These are phyloP conservation scores for Candida peoriensis DNA, from an alignment of 805 yeast species.

Conservation along the genomic window DNA sequence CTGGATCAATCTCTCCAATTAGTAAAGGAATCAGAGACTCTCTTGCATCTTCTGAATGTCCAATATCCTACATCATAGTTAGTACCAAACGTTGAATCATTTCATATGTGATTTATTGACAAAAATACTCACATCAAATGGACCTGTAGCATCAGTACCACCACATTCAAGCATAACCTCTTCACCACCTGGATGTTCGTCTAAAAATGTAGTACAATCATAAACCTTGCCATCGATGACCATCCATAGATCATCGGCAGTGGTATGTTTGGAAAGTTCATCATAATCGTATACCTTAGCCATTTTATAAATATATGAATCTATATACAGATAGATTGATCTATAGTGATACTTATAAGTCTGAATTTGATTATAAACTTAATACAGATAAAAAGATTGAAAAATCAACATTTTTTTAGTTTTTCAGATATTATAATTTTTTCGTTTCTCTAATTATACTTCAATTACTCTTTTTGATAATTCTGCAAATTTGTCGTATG, in stretches of 20 bases:
- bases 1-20: conserved; percentile 77
- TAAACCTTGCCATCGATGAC: conserved; percentile 80
- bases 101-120: no score
- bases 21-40: conserved; percentile 62
- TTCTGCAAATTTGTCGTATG: no score
- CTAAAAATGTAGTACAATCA: conserved; percentile 59
- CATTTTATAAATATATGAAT: no score
- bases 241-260: conserved; percentile 82
- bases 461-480: no score
- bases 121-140: conserved; percentile 50
- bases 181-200: conserved; percentile 75
- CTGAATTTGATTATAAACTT: no score
- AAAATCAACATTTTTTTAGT: no score
- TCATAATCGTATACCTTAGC: conserved; percentile 53
- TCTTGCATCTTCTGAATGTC: conserved; percentile 95
- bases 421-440: no score
- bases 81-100: conserved; percentile 32
- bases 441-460: no score
- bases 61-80: conserved; percentile 57
- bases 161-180: conserved; percentile 80
- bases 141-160: conserved; percentile 79
- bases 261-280: conserved; percentile 68
- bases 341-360: no score
- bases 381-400: no score
- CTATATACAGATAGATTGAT: no score